phyloP scores from a whole-genome alignment of 306 rosid genomes.

The Ochetophila trinervis region DNA sequence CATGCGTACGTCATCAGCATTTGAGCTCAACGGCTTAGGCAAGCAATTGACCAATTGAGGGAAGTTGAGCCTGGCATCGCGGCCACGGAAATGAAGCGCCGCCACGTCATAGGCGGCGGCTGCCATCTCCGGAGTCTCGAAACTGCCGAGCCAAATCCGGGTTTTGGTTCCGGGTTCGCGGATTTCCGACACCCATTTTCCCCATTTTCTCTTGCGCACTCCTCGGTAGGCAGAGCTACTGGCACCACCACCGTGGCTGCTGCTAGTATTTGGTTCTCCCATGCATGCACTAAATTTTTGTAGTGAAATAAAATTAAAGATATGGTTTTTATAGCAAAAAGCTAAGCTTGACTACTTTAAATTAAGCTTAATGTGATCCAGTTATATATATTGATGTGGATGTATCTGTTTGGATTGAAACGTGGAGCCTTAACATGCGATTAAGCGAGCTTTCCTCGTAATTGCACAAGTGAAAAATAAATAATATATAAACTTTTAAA shows the following conservation, averaged over 20 bases:
- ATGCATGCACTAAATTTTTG: constrained; percentile 1
- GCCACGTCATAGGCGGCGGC: constrained; percentile 81
- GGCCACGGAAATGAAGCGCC: constrained; percentile 65
- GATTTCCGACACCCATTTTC: constrained; percentile 91
- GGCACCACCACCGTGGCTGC: constrained; percentile 40
- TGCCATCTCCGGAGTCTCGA: constrained; percentile 39
- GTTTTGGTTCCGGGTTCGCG: constrained; percentile 79
- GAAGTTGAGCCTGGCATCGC: constrained; percentile 55
- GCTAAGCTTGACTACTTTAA: too few species aligned
- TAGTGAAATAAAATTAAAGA: background rate
- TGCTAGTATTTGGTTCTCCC: constrained; percentile 31
- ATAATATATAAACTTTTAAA: too few species aligned
- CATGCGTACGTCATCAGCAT: constrained; percentile 50
- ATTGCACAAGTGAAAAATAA: too few species aligned
- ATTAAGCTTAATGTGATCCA: too few species aligned
- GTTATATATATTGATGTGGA: too few species aligned
- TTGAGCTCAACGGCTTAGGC: constrained; percentile 48
- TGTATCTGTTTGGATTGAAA: background rate
- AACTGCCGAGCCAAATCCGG: constrained; percentile 91
- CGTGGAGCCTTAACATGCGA: background rate
- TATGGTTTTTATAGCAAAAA: too few species aligned
- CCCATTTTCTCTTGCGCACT: constrained; percentile 97
- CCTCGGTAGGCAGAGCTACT: constrained; percentile 57
- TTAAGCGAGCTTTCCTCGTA: too few species aligned
- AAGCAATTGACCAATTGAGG: constrained; percentile 46